These are phyloP conservation scores for Pichia cephalocereana DNA, from an alignment of 805 yeast species.

Conservation along the genomic window DNA sequence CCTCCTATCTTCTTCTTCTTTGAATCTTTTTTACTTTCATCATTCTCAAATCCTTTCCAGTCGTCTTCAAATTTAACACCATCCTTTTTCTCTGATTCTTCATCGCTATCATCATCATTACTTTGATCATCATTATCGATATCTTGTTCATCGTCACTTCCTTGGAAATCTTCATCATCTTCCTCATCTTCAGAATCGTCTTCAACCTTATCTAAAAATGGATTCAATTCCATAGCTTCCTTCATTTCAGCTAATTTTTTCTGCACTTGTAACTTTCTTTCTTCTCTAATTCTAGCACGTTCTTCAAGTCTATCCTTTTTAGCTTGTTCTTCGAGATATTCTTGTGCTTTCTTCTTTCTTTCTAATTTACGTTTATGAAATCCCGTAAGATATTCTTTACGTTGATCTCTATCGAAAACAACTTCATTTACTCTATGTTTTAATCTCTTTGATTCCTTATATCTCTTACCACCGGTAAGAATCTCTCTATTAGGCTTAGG, in stretches of 20 bases:
- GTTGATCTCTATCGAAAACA: conserved; percentile 67
- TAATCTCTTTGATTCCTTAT: conserved; percentile 58
- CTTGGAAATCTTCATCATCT: conserved; percentile 9
- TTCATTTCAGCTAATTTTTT: conserved; percentile 53
- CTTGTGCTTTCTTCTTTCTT: conserved; percentile 80
- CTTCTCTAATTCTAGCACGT: conserved; percentile 61
- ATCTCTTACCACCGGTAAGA: conserved; percentile 78
- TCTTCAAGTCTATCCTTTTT: conserved; percentile 66
- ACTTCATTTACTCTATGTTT: conserved; percentile 75
- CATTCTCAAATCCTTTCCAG: conserved; percentile 35
- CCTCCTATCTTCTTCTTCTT: conserved; percentile 24
- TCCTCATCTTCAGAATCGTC: conserved; percentile 23
- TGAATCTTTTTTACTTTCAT: conserved; percentile 6
- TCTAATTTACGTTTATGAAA: conserved; percentile 89
- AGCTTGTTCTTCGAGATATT: conserved; percentile 66
- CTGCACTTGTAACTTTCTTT: conserved; percentile 55
- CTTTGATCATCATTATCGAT: conserved; percentile 18
- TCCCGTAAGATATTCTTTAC: conserved; percentile 83
- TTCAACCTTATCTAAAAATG: conserved; percentile 11
- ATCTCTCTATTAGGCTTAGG: conserved; percentile 63
- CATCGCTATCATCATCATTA: conserved; percentile 8
- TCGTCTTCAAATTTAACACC: conserved; percentile 21
- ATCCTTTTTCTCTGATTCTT: conserved; percentile 11
- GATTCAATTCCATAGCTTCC: conserved; percentile 15
- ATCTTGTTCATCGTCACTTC: conserved; percentile 14